Evolutionary conservation across 2,329 filamentous ascomycete species (phyloP), one percentile per base, ranked within the genome.

Genomic region (Pyrenophora tritici-repentis): DNA sequence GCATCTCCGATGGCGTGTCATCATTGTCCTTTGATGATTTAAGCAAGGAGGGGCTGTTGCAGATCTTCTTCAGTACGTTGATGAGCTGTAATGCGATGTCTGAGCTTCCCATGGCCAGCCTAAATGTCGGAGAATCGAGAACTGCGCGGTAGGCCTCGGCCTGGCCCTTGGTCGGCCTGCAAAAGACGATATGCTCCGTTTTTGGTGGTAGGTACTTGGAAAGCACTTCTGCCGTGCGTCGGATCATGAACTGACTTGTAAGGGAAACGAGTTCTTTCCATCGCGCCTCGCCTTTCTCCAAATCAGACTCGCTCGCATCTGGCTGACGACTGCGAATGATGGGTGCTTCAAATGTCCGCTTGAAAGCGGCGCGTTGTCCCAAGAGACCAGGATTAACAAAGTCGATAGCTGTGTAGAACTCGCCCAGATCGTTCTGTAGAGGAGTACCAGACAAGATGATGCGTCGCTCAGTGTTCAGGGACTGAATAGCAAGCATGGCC

Each of bases 1-100:
- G 71, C 26, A 75, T 78, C 39, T 80, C 77, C 29, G 75, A 80
- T 2, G 77, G 75, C 2, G 72, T 71, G 31, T 80, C 76, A 32
- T 82, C 76, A 3, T 71, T 70, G 22, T 78, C 76, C 35, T 77
- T 76, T 50, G 81, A 81, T 2, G 78, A 73, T 35, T 79, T 78
- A 6, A 90, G 75, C 8, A 89, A 73, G 0, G 80, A 83, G 1
- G 87, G 87, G 56, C 85, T 86, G 67, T 90, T 90, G 76, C 87
- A 90, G 14, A 89, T 78, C 68, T 90, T 90, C 73, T 90, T 90
- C 14, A 90, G 75, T 14, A 89, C 79, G 13, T 84, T 89, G 63
- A 90, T 89, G 12, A 90, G 81, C 61, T 88, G 84, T 2, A 90
- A 76, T 2, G 85, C 82, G 39, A 81, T 80, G 42, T 88, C 84